Evolutionary conservation across 768 basidiomycete genomes (phyloP).

Genomic region (Suillus brevipes): DNA sequence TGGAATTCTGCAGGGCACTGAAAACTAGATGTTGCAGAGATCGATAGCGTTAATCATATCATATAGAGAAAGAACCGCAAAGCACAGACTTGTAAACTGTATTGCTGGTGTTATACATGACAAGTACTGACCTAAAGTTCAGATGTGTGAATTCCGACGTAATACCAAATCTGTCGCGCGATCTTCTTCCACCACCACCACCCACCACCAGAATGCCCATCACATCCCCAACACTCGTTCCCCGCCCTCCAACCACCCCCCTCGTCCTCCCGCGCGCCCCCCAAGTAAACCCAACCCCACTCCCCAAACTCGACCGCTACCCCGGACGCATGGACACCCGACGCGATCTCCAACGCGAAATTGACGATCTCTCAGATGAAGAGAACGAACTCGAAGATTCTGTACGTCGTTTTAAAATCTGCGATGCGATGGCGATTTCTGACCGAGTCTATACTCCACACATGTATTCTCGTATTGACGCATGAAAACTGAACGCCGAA

Average conservation of each 20-base stretch:
- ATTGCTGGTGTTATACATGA: too few species aligned
- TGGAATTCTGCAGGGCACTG: too few species aligned
- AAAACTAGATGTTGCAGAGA: too few species aligned
- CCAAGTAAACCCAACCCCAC: conserved; percentile 62
- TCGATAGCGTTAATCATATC: too few species aligned
- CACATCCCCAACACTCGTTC: conserved; percentile 72
- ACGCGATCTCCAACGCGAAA: conserved; percentile 72
- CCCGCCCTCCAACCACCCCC: conserved; percentile 62
- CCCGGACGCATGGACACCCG: conserved; percentile 60
- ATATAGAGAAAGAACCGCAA: too few species aligned
- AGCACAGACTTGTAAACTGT: too few species aligned
- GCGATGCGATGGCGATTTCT: background rate
- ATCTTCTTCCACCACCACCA: background rate
- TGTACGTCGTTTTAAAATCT: conserved; percentile 39
- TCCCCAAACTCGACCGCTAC: conserved; percentile 46
- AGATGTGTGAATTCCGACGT: background rate
- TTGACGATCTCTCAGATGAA: conserved; percentile 84
- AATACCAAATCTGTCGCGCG: background rate
- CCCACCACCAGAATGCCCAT: conserved; percentile 41
- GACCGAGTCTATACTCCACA: background rate
- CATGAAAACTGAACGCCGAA: background rate
- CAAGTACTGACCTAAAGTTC: too few species aligned
- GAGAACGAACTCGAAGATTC: conserved; percentile 79
- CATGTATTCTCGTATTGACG: background rate
- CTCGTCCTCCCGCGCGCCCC: conserved; percentile 65